Evolutionary conservation across 176 grass and related monocot genomes (phyloP), one percentile per base, ranked within the genome.

Genomic region (Oropetium thomaeum): DNA sequence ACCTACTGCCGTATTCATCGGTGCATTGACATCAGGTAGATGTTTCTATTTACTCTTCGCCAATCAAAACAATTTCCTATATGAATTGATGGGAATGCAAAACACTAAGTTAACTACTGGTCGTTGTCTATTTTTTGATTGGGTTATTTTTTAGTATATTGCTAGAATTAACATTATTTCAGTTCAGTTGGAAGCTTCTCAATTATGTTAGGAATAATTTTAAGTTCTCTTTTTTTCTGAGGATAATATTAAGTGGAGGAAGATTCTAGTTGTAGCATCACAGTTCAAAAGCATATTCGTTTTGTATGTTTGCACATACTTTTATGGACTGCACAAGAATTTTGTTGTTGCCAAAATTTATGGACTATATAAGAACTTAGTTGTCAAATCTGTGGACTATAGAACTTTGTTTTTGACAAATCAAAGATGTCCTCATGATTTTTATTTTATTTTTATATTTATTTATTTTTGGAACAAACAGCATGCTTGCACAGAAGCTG

Each of bases 1-100:
- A 94, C 87, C 7, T 98, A 98, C 67, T 98, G 96, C 84, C 82
- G 82, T 47, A 94, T 98, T 14, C 96, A 94, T 85, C 81, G 75
- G 27, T 94, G 91, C 86, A 92, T 94, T 4, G 84, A 98, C 59
- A 94, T 98, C 17, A 71, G 93, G 94, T 97, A 20, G 55, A 63
- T 19, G 13, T 69, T 45, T 76, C 49, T 40, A 31, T 7, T 14
- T 2, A 32, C 0, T 65, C 35, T 70, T 13, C 5, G 67, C 6
- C 28, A 4, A 10, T 1, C 10, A 16, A 27, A 0, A 5, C 16
- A 47, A 17, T 33, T 76, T 53, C 5, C 3, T 60, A 20, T 19
- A 49, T 62, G 1, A 41, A 54, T 43, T 7, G 2, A 42, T 20
- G 13, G 47, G 17, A 34, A 37, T 0, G 19, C 59, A 29, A 15